A percentile compares a stretch with the other conserved stretches of the same genome.
Conservation (phyloP, 169 alveolate genomes). For the Plasmodium gallinaceum region DNA sequence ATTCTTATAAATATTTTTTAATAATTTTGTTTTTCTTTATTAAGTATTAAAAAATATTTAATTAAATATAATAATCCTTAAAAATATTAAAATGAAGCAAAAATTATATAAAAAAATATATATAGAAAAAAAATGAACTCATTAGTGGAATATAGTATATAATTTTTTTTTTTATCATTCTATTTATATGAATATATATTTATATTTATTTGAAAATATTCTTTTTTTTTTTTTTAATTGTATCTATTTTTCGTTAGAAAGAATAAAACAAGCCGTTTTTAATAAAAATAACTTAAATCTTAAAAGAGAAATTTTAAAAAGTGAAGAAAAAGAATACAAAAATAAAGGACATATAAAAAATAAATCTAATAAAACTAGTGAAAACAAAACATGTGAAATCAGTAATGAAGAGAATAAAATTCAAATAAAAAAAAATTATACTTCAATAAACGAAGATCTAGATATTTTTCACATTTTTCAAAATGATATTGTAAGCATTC, state of each 20-base stretch:
- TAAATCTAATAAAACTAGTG: constrained; percentile 6
- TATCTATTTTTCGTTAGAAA: constrained; percentile 6
- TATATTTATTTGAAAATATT: neutral
- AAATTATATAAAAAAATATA: neutral
- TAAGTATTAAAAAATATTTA: too few relatives aligned
- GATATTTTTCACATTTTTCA: constrained; percentile 5
- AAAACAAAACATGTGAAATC: constrained; percentile 3
- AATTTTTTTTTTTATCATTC: neutral
- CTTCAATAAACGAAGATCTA: neutral
- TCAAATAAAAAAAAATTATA: neutral
- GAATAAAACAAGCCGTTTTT: constrained; percentile 61
- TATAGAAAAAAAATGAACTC: constrained; percentile 25
- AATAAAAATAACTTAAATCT: constrained; percentile 3
- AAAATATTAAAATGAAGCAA: neutral
- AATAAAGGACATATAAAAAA: constrained; percentile 5
- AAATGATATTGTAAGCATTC: neutral
- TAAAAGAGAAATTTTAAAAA: constrained; percentile 12
- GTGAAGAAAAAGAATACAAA: neutral
- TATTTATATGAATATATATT: neutral
- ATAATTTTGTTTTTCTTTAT: too few relatives aligned
- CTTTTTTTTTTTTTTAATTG: neutral
- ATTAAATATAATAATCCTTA: neutral
- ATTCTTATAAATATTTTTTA: neutral
- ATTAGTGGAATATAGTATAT: constrained; percentile 29
- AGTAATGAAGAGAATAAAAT: neutral